Conservation (phyloP, 1,139 yeast genomes). For the Sugiyamaella pinicola region DNA sequence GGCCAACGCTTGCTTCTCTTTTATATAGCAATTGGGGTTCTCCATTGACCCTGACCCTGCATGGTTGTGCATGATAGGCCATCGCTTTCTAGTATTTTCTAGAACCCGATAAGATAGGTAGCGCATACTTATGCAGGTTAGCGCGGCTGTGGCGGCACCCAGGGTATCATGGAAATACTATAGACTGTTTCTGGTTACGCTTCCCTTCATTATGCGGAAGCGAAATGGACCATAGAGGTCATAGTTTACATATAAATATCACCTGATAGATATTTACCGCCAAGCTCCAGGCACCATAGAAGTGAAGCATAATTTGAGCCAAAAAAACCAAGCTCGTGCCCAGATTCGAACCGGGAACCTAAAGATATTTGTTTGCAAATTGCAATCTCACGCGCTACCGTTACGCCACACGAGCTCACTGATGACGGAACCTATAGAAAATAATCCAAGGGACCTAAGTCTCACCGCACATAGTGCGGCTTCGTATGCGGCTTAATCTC, state of each 20-base stretch:
- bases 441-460: no score
- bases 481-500: no score
- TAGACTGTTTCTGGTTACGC: no score
- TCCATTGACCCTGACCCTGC: slow-evolving; percentile 13
- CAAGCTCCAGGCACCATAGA: no score
- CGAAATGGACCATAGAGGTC: no score
- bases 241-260: no score
- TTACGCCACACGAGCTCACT: slow-evolving; percentile 20
- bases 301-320: no score
- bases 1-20: neutral
- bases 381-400: slow-evolving; percentile 22
- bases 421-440: no score
- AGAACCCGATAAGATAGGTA: slow-evolving; percentile 8
- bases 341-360: slow-evolving; percentile 21
- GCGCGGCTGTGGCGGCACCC: neutral
- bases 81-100: slow-evolving; percentile 9
- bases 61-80: neutral
- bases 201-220: no score
- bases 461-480: no score
- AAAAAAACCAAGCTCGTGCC: slow-evolving; percentile 20
- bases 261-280: no score
- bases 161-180: no score
- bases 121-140: neutral
- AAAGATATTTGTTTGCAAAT: slow-evolving; percentile 13
- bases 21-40: slow-evolving; percentile 5